These are phyloP conservation scores for Ustilago hordei DNA, from an alignment of 1,284 basidiomycete genomes.

Conservation along the genomic window DNA sequence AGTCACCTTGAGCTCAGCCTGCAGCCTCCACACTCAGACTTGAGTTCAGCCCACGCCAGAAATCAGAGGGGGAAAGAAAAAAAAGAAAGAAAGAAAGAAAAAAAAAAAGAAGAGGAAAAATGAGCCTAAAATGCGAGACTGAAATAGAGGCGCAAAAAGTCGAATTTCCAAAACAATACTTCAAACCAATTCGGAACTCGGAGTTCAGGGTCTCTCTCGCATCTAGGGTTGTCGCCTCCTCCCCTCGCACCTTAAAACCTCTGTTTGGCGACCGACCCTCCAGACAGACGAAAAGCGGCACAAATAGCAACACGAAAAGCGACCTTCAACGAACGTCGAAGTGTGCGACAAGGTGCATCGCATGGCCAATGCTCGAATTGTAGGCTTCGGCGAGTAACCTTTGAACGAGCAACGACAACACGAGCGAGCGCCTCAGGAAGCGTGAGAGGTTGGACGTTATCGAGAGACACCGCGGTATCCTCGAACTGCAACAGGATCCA, in stretches of 20 bases:
- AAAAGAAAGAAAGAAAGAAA: neutral
- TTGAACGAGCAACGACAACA: neutral
- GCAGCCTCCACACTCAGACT: conserved; percentile 26
- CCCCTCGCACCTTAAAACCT: neutral
- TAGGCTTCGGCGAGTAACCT: neutral
- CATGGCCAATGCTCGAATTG: neutral
- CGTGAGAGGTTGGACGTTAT: neutral
- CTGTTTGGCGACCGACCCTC: too few relatives aligned
- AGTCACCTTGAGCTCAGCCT: conserved; percentile 29
- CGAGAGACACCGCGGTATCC: neutral
- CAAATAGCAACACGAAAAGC: too few relatives aligned
- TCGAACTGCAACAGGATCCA: too few relatives aligned
- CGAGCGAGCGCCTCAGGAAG: neutral
- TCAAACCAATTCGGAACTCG: conserved; percentile 1
- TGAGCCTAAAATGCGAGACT: conserved; percentile 10
- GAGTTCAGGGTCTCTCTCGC: conserved; percentile 1
- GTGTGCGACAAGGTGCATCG: too few relatives aligned
- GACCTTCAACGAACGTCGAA: too few relatives aligned
- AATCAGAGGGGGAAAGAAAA: neutral
- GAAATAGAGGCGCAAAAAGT: conserved; percentile 9
- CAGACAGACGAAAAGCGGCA: too few relatives aligned
- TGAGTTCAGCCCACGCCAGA: neutral
- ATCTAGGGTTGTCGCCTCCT: neutral
- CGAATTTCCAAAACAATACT: neutral
- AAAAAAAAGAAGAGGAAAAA: neutral